These are phyloP conservation scores for Noccaea bulbosa DNA, from an alignment of 345 rosid genomes.

Conservation along the genomic window DNA sequence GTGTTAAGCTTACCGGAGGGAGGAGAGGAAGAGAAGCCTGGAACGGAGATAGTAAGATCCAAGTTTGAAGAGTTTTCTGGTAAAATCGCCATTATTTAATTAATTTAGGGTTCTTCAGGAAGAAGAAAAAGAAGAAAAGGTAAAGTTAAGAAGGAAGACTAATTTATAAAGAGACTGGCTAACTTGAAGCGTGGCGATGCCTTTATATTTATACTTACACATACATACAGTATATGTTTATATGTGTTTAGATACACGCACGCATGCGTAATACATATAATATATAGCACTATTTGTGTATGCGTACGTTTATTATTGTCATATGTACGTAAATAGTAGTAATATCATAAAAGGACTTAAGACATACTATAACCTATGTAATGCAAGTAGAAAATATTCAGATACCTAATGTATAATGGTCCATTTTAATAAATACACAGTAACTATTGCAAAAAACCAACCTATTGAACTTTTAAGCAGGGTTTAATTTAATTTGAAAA, in stretches of 20 bases:
- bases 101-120: constrained; percentile 30
- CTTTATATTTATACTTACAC: constrained; percentile 38
- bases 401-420: constrained; percentile 11
- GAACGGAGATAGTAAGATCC: constrained; percentile 82
- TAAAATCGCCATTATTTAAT: constrained; percentile 56
- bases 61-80: constrained; percentile 65
- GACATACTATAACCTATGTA: neutral
- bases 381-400: neutral
- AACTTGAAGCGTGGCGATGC: constrained; percentile 42
- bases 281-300: constrained; percentile 21
- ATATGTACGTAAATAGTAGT: constrained; percentile 33
- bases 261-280: constrained; percentile 42
- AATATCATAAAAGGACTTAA: constrained; percentile 15
- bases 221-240: neutral
- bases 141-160: constrained; percentile 44
- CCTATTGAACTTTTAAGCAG: neutral
- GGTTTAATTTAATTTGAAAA: neutral
- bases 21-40: constrained; percentile 74
- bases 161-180: constrained; percentile 28
- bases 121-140: constrained; percentile 41
- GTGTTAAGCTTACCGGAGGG: constrained; percentile 51
- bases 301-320: constrained; percentile 30
- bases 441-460: neutral
- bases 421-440: constrained; percentile 1
- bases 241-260: constrained; percentile 25